A percentile compares a stretch with the other conserved stretches of the same genome.
Evolutionary conservation across 257 asterid species (phyloP).

Genomic region (Solanum clarkiae): DNA sequence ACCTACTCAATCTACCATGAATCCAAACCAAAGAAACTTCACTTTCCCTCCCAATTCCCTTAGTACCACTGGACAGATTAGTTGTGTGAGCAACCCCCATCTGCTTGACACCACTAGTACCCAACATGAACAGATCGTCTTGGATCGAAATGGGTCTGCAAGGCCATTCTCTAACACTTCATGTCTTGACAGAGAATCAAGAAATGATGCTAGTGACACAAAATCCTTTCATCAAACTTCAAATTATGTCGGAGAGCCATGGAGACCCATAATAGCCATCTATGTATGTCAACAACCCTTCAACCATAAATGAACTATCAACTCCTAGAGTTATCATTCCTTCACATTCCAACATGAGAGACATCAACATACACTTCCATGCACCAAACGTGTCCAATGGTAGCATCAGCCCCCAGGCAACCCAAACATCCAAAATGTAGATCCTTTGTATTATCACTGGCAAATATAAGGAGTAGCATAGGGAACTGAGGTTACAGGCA

Average conservation of each 20-base stretch:
- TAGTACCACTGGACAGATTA: background rate
- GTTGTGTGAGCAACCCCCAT: background rate
- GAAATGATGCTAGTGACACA: background rate
- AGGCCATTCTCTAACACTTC: background rate
- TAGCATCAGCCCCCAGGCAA: background rate
- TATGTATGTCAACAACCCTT: background rate
- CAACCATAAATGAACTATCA: background rate
- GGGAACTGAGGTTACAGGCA: no score
- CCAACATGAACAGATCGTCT: background rate
- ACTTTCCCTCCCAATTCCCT: background rate
- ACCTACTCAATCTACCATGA: background rate
- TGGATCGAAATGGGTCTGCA: background rate
- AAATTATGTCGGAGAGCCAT: background rate
- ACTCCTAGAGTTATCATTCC: background rate
- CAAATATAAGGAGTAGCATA: no score
- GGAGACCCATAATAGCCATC: background rate
- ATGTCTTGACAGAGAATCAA: background rate
- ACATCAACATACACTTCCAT: background rate
- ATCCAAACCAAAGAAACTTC: background rate
- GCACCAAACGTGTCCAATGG: background rate
- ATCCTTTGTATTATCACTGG: no score
- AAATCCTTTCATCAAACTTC: background rate
- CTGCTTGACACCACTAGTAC: background rate
- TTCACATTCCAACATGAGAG: background rate
- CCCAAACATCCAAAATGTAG: background rate